Conservation (phyloP, 1,284 basidiomycete species). For the Albatrellus sp. region DNA sequence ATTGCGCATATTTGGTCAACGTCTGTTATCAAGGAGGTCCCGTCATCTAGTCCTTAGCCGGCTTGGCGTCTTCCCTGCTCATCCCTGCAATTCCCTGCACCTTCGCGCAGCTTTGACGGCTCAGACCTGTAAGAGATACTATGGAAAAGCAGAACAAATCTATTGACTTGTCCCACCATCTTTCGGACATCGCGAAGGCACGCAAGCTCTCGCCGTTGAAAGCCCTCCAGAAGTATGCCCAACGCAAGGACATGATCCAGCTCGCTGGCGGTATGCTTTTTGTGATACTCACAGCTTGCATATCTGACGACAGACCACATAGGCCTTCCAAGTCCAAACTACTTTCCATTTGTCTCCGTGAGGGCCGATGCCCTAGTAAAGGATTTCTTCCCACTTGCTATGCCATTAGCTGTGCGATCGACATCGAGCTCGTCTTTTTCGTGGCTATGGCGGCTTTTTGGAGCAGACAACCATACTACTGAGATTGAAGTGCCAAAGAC, state of each 20-base stretch:
- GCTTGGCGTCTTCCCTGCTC: no score
- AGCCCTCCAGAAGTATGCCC: constrained; percentile 41
- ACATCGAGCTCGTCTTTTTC: constrained; percentile 22
- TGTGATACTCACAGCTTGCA: neutral
- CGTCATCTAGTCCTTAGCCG: no score
- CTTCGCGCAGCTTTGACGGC: no score
- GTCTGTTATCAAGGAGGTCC: no score
- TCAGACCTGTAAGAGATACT: no score
- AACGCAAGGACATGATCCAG: constrained; percentile 35
- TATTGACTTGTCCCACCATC: constrained; percentile 46
- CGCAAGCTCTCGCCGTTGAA: constrained; percentile 53
- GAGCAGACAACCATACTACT: constrained; percentile 30
- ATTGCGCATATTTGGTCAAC: no score
- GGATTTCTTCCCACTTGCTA: constrained; percentile 20
- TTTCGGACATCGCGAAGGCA: constrained; percentile 41
- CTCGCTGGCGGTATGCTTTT: constrained; percentile 44
- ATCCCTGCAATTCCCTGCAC: no score
- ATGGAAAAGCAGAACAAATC: constrained; percentile 28
- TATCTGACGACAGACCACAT: neutral
- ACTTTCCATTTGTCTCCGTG: constrained; percentile 53
- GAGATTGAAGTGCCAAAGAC: constrained; percentile 55
- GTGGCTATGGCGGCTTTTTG: constrained; percentile 62
- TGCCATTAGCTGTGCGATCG: neutral
- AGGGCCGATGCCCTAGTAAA: constrained; percentile 29
- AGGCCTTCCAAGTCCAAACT: constrained; percentile 49